These are phyloP conservation scores for Chrysanthemum lavandulifolium DNA, from an alignment of 129 eudicot genomes.

Conservation along the genomic window DNA sequence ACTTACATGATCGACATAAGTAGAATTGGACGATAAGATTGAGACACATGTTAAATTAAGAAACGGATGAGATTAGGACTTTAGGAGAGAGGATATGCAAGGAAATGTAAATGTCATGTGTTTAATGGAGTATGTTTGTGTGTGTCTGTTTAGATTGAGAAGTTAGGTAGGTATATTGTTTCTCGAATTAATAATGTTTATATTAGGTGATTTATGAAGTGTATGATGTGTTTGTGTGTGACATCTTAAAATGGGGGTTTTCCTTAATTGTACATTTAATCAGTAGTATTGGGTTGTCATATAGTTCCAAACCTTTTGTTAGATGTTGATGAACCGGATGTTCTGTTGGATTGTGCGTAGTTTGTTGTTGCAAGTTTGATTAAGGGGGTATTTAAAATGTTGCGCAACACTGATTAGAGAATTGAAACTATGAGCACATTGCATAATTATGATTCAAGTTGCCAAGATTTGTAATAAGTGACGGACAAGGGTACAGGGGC, in stretches of 20 bases:
- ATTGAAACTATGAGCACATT: slow-evolving; percentile 2
- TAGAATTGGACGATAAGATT: too few species aligned
- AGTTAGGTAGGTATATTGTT: too few species aligned
- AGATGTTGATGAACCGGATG: neutral
- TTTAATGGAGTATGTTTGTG: too few species aligned
- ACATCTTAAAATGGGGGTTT: too few species aligned
- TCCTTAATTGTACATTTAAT: too few species aligned
- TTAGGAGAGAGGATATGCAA: too few species aligned
- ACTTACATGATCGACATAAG: too few species aligned
- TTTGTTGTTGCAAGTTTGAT: neutral
- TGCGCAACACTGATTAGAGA: slow-evolving; percentile 10
- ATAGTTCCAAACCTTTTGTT: neutral
- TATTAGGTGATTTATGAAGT: neutral
- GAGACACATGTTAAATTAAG: too few species aligned
- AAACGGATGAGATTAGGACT: too few species aligned
- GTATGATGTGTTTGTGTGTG: too few species aligned
- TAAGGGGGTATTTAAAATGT: neutral
- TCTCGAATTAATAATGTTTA: neutral
- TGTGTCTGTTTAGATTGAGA: too few species aligned
- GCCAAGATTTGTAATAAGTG: slow-evolving; percentile 1
- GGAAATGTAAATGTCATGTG: too few species aligned
- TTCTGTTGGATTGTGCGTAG: neutral
- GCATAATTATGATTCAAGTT: neutral
- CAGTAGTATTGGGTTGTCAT: neutral
- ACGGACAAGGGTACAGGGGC: neutral